A percentile compares a stretch with the other conserved stretches of the same genome.
Conservation (phyloP, 177 flowering plant species). For the Tripterygium wilfordii region DNA sequence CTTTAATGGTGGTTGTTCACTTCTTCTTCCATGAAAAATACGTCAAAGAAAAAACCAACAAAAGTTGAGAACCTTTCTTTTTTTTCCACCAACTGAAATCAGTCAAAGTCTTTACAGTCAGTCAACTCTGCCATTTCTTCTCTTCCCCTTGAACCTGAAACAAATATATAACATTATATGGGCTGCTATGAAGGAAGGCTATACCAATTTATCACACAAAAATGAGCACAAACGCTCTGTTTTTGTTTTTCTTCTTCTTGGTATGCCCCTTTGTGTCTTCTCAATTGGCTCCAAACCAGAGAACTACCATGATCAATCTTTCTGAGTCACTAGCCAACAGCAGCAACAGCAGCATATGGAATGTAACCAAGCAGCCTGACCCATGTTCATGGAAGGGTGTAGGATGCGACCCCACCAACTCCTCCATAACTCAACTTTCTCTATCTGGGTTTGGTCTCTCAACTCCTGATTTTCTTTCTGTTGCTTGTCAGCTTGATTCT, state of each 20-base stretch:
- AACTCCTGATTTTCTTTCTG: constrained; percentile 25
- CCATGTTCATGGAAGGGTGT: constrained; percentile 67
- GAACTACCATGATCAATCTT: constrained; percentile 25
- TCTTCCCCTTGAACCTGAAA: too few species aligned
- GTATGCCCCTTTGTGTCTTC: constrained; percentile 22
- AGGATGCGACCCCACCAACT: constrained; percentile 25
- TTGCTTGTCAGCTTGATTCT: constrained; percentile 39
- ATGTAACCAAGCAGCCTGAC: constrained; percentile 13
- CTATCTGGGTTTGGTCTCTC: constrained; percentile 31
- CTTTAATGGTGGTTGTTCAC: too few species aligned
- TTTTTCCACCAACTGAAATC: too few species aligned
- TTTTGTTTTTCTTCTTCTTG: constrained; percentile 7
- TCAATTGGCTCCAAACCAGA: constrained; percentile 32
- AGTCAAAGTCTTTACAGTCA: too few species aligned
- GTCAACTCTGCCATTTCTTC: too few species aligned
- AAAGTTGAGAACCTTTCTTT: too few species aligned
- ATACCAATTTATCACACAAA: too few species aligned
- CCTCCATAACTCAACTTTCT: constrained; percentile 27
- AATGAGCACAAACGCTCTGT: too few species aligned
- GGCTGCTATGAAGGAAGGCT: too few species aligned
- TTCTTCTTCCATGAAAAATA: too few species aligned
- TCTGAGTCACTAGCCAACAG: constrained; percentile 19
- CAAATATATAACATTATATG: too few species aligned
- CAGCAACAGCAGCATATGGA: constrained; percentile 19
- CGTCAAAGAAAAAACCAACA: too few species aligned